Percentiles rank a stretch among this genome's conserved stretches.
Evolutionary conservation across 2,329 filamentous ascomycete species (phyloP).

Genomic region (Parascedosporium putredinis): DNA sequence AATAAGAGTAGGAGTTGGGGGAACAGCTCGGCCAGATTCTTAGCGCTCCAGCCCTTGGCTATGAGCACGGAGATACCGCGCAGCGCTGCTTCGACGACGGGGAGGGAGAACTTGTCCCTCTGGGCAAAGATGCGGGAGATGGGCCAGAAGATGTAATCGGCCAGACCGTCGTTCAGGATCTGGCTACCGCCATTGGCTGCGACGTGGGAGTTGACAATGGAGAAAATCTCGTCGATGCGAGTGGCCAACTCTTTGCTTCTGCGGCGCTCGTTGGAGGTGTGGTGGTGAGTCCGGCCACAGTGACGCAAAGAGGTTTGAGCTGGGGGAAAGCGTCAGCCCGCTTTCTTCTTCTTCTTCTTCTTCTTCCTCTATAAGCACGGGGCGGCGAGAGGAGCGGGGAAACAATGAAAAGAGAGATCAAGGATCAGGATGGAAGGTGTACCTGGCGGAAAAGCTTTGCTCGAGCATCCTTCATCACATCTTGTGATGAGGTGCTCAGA

Average conservation of each 20-base stretch:
- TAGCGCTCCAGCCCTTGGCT: conserved; percentile 64
- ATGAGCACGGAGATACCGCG: conserved; percentile 67
- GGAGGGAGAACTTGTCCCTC: conserved; percentile 60
- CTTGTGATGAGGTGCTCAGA: neutral
- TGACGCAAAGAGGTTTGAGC: conserved; percentile 54
- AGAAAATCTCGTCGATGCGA: conserved; percentile 33
- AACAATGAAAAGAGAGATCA: conserved; percentile 3
- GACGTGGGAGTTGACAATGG: conserved; percentile 34
- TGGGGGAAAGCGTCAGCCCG: too few relatives aligned
- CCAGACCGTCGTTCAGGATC: conserved; percentile 66
- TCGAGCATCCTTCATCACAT: conserved; percentile 13
- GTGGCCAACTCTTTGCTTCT: conserved; percentile 32
- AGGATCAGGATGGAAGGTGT: neutral
- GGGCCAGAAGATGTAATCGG: conserved; percentile 93
- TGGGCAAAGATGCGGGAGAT: conserved; percentile 76
- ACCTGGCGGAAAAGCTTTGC: conserved; percentile 28
- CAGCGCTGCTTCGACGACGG: conserved; percentile 64
- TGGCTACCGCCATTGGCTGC: conserved; percentile 31
- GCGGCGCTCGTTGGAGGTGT: conserved; percentile 31
- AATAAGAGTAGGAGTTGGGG: conserved; percentile 80
- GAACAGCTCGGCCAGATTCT: conserved; percentile 60
- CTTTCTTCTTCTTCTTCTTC: too few relatives aligned
- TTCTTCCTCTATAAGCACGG: too few relatives aligned
- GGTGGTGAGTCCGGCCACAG: conserved; percentile 47
- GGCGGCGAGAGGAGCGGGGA: too few relatives aligned